Base-by-base conservation (phyloP, 2,329 filamentous ascomycete species). In the Domatiomyces globalis region DNA sequence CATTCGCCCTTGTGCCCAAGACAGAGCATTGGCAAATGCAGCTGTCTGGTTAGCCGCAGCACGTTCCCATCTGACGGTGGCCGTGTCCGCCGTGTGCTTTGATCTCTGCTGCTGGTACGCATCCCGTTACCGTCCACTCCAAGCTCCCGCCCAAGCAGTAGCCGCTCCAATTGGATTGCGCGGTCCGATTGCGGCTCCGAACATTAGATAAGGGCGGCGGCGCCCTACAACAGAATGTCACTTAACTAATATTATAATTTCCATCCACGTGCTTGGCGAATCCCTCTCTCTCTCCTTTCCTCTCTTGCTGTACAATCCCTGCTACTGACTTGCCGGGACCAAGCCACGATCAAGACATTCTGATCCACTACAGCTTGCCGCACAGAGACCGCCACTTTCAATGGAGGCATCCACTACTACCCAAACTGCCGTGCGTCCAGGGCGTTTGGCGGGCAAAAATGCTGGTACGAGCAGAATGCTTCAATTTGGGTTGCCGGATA, bases 401-500 rank as follows among this genome's bases (percentile, higher is more conserved):
- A 47, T 47, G 45, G 19, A 7, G 18, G 39, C 3, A 15, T 17
- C 44, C 44, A 10, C 45, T 15, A 47, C 19, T 10, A 29, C 94
- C 71, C 81, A 92, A 12, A 2, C 19, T 8, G 45, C 29, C 27
- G 8, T 22, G 7, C 52, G 56, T 8, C 54, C 57, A 59, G 65
- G 65, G 58, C 76, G 79, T 62, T 72, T 84, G 50, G 72, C 77
- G 57, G 78, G 78, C 66, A 84, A 83, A 69, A 83, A 81, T 69
- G 78, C 77, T 81, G 77, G 72, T 81, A 94, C 49, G 75, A 22
- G 9, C 45, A 20, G 43, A 10, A 19, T 19, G 39, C 15, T 19
- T 43, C 18, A 43, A 43, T n/a, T 43, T 3, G 15, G 39, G 39
- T 43, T 7, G 18, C 39, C 39, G 18, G 15, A 45, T 45, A 45